Percentiles rank a stretch among this genome's conserved stretches.
phyloP scores from a whole-genome alignment of 805 yeast species.

The Trichomonascus vanleenenianus region DNA sequence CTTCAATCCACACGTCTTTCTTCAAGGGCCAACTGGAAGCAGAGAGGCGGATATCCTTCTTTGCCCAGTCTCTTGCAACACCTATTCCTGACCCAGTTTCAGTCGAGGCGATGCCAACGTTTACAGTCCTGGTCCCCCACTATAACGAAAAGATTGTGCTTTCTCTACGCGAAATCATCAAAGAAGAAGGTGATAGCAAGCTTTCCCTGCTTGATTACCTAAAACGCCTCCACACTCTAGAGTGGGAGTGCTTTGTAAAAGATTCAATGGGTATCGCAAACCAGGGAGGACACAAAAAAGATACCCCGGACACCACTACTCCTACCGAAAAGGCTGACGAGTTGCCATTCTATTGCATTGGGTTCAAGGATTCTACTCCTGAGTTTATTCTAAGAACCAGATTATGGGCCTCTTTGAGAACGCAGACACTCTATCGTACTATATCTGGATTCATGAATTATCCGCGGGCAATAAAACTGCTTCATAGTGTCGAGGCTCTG shows the following conservation, averaged over 20 bases:
- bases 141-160: conserved; percentile 89
- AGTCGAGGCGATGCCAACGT: conserved; percentile 99
- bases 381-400: conserved; percentile 93
- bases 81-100: conserved; percentile 99
- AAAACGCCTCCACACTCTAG: conserved; percentile 91
- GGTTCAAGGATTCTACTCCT: conserved; percentile 96
- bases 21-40: conserved; percentile 98
- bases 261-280: conserved; percentile 91
- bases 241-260: conserved; percentile 96
- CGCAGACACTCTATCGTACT: conserved; percentile 94
- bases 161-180: conserved; percentile 90
- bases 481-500: conserved; percentile 92
- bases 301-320: conserved; percentile 53
- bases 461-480: conserved; percentile 87
- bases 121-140: conserved; percentile 94
- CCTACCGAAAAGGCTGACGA: conserved; percentile 85
- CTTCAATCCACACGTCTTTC: conserved; percentile 88
- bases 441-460: conserved; percentile 98
- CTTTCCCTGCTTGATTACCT: conserved; percentile 89
- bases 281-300: conserved; percentile 24
- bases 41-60: conserved; percentile 98
- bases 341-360: conserved; percentile 90
- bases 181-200: conserved; percentile 94
- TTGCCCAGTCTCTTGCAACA: conserved; percentile 97
- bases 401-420: conserved; percentile 97